phyloP scores from a whole-genome alignment of 768 basidiomycete species.

The Leccinum subgranulosum region DNA sequence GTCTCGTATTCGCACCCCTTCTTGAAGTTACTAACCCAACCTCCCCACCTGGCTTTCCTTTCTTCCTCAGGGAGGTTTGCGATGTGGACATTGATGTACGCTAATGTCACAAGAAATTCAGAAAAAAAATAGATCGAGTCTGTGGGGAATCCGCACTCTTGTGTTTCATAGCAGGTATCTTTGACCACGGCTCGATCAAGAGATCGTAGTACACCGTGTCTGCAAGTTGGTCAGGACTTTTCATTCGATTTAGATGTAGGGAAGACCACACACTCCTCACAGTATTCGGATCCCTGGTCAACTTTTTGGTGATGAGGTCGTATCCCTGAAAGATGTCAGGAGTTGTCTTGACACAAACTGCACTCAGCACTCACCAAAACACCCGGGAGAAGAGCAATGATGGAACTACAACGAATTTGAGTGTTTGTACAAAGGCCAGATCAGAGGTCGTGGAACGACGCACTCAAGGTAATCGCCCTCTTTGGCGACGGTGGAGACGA shows the following conservation, averaged over 20 bases:
- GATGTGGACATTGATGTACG: neutral
- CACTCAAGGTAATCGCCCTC: slow-evolving; percentile 6
- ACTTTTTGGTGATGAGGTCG: neutral
- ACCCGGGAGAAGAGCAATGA: slow-evolving; percentile 2
- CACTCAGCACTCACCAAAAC: slow-evolving; percentile 1
- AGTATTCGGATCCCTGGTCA: neutral
- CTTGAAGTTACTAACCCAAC: neutral
- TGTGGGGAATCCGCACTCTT: neutral
- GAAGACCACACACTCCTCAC: neutral
- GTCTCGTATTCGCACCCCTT: neutral
- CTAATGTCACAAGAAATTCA: neutral
- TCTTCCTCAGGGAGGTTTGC: neutral
- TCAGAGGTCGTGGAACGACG: neutral
- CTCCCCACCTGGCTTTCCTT: neutral
- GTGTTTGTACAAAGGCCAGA: neutral
- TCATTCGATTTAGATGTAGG: neutral
- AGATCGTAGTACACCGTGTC: neutral
- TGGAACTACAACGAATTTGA: neutral
- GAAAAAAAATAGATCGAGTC: neutral
- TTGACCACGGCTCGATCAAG: neutral
- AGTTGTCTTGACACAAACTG: neutral
- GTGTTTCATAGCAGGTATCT: neutral
- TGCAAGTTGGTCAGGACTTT: neutral
- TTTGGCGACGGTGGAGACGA: neutral
- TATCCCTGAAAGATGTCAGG: slow-evolving; percentile 1